Evolutionary conservation across 2,329 filamentous ascomycete species (phyloP), one percentile per base, ranked within the genome.

Genomic region (Aspergillus glaucus): DNA sequence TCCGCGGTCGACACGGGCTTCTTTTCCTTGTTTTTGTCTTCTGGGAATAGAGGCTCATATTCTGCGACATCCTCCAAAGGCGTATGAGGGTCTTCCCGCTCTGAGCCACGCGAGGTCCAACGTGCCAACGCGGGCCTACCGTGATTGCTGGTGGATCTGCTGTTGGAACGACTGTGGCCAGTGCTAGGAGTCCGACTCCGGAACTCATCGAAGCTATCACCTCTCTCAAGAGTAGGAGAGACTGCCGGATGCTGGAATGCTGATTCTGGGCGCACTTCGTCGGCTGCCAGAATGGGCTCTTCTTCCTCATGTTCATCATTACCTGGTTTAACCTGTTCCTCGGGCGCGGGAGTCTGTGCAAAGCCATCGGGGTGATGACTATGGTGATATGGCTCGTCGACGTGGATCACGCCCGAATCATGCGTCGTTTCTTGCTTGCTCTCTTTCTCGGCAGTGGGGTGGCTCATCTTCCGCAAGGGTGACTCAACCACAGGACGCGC

Each of bases 1-100:
- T 82, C 76, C 28, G 72, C 72, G 28, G 75, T 70, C n/a, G 75
- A 75, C 44, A 77, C 63, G 7, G 73, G 74, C 49, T 77, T 72
- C 21, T 77, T 71, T 47, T 78, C 73, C 48, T 82, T 79, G 3
- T 79, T 78, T 14, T 91, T 87, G 49, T 93, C 78, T 12, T 82
- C 90, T 0, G 88, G 85, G 69, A 98, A 98, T 3, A 98, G 74
- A 1, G 93, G 93, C 66, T 97, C 92, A 62, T 97, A 97, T 66
- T 97, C 91, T 60, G 91, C 86, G 4, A 95, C 87, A 61, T 95
- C 86, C 59, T 94, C 89, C 7, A 95, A 73, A 4, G 87, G 88
- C 3, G 86, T 90, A 40, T 77, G 72, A 42, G 72, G 65, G 19
- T 76, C 74, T 43, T 81, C 78, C 43, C 62, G 60, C 26, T 77